Percentiles rank a stretch among this genome's conserved stretches.
These are phyloP conservation scores for Alternaria brassicicola DNA, from an alignment of 2,329 filamentous ascomycete species.

Conservation along the genomic window DNA sequence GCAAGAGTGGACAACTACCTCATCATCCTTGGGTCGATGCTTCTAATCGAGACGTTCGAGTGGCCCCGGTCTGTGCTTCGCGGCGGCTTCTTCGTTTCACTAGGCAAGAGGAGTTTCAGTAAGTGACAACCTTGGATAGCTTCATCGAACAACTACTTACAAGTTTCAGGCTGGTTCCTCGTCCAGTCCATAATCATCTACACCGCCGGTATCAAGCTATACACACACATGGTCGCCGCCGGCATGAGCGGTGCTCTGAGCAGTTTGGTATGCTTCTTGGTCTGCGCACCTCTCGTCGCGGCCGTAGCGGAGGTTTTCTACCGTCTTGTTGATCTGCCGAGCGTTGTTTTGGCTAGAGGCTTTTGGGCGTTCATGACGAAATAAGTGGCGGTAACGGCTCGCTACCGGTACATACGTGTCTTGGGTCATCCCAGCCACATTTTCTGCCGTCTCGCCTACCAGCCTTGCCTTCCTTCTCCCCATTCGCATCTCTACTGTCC, in stretches of 20 bases:
- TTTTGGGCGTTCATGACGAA: constrained; percentile 35
- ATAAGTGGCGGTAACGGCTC: constrained; percentile 8
- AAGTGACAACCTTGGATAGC: constrained; percentile 25
- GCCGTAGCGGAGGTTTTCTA: constrained; percentile 40
- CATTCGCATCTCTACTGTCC: not conserved
- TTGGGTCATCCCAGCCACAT: not conserved
- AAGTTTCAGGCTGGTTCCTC: constrained; percentile 49
- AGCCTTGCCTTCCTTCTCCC: not conserved
- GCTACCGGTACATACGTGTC: not conserved
- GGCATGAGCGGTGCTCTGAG: constrained; percentile 18
- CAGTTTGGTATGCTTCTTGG: constrained; percentile 32
- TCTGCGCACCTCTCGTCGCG: constrained; percentile 27
- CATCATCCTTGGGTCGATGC: constrained; percentile 51
- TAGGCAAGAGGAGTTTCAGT: constrained; percentile 55
- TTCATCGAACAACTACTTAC: constrained; percentile 14
- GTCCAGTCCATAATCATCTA: constrained; percentile 52
- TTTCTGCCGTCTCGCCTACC: not conserved
- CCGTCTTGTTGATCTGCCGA: constrained; percentile 44
- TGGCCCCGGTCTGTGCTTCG: constrained; percentile 46
- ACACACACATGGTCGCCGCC: constrained; percentile 47
- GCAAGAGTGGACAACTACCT: constrained; percentile 54
- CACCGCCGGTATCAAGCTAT: constrained; percentile 51
- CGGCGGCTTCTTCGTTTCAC: constrained; percentile 43
- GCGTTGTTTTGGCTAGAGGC: constrained; percentile 22
- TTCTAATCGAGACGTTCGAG: constrained; percentile 51